These are phyloP conservation scores for Begonia fuchsioides DNA, from an alignment of 306 rosid genomes.

Conservation along the genomic window DNA sequence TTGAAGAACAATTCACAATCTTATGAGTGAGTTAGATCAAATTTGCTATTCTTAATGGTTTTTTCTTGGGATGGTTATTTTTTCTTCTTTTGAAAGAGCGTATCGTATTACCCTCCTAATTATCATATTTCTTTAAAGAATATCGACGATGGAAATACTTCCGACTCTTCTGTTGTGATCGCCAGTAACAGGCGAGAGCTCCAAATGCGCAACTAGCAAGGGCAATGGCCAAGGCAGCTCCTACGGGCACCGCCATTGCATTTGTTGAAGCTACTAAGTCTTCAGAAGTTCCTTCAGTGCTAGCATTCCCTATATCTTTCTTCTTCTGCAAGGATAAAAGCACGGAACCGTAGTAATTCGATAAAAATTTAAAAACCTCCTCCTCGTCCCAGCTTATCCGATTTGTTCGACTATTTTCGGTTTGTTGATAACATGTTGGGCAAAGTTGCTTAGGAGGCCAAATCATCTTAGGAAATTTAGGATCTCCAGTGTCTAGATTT, in stretches of 20 bases:
- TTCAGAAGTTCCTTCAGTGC: background rate
- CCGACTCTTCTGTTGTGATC: conserved; percentile 96
- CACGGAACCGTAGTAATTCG: background rate
- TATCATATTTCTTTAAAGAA: conserved; percentile 89
- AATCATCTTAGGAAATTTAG: conserved; percentile 75
- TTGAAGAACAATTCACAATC: too few species aligned
- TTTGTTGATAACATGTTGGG: background rate
- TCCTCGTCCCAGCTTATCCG: conserved; percentile 42
- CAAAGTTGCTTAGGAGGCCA: conserved; percentile 68
- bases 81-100: conserved; percentile 38
- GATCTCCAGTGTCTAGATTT: conserved; percentile 53
- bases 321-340: background rate
- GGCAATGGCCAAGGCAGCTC: conserved; percentile 94
- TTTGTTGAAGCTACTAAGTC: conserved; percentile 25
- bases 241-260: conserved; percentile 76
- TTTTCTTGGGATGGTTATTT: background rate
- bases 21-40: too few species aligned
- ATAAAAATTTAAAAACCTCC: conserved; percentile 18
- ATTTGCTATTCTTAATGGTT: too few species aligned
- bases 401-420: background rate
- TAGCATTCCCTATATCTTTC: background rate
- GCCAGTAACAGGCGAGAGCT: conserved; percentile 98
- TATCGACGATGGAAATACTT: conserved; percentile 91
- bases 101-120: conserved; percentile 78
- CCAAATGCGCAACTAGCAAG: conserved; percentile 97